Base-by-base conservation (phyloP, 2,329 filamentous ascomycete species). In the Exophiala bonariae region DNA sequence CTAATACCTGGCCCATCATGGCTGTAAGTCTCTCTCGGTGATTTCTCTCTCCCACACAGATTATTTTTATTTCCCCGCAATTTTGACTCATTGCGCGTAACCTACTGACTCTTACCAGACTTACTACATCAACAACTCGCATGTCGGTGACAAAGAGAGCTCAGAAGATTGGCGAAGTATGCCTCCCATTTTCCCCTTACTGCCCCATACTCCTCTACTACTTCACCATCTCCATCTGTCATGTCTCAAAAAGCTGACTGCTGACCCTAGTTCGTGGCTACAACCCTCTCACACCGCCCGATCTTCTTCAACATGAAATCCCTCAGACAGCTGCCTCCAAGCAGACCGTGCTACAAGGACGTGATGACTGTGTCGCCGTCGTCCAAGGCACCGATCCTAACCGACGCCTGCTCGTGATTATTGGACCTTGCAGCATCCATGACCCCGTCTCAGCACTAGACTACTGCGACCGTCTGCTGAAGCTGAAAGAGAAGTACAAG, bases 391-490 rank as follows among this genome's bases (percentile, higher is more conserved):
- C 36, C 50, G 72, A 75, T 60, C 65, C 71, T 31, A 72, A 75
- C 58, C 89, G 96, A 75, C 87, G 91, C 52, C 86, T 99, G 26
- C 82, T 99, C 54, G 93, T 97, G 62, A 84, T 99, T 64, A 87
- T 95, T 64, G 93, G 93, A 2, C 93, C 93, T 43, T 99, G 93
- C 78, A 96, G 91, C 20, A 92, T 99, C 66, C 93, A 99, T 76
- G 93, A 99, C 72, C 93, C 93, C 7, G 82, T 78, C 39, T 83
- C 83, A 11, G 93, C 93, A 32, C 77, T 95, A 60, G 90, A 96
- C 70, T 99, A 99, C 78, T 89, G 87, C 66, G 73, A 79, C 54
- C 82, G 85, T 47, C 81, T 99, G 39, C 87, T 89, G 73, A 73
- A 77, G 43, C 76, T 96, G 38, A 82, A 90, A 50, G 81, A 87